Evolutionary conservation across 345 rosid genomes (phyloP).

Genomic region (Pistacia atlantica): DNA sequence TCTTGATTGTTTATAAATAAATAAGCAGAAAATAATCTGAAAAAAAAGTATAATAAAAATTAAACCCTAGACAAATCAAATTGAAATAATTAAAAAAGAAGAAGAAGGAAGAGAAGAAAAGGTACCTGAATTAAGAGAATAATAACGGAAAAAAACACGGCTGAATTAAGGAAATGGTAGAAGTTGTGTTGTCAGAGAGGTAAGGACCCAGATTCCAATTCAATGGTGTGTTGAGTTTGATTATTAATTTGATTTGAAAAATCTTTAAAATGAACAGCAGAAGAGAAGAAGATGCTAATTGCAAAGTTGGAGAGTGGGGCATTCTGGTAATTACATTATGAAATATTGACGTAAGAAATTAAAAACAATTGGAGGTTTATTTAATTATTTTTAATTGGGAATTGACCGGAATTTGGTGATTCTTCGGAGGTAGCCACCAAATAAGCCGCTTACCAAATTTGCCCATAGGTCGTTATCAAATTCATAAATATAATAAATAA

Average conservation of each 20-base stretch:
- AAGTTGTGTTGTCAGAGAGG: neutral
- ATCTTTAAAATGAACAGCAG: too few relatives aligned
- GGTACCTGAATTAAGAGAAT: constrained; percentile 23
- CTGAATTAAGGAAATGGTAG: neutral
- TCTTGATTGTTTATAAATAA: neutral
- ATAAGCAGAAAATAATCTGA: neutral
- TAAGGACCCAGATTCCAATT: constrained; percentile 16
- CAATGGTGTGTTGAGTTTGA: neutral
- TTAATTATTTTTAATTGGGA: neutral
- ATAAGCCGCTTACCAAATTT: neutral
- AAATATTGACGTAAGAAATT: neutral
- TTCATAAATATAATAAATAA: too few relatives aligned
- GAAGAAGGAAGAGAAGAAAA: neutral
- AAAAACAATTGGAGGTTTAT: neutral
- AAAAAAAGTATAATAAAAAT: neutral
- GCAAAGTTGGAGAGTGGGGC: constrained; percentile 11
- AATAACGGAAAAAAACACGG: neutral
- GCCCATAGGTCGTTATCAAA: neutral
- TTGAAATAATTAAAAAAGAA: neutral
- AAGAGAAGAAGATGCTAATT: too few relatives aligned
- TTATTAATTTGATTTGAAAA: too few relatives aligned
- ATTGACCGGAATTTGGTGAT: constrained; percentile 18
- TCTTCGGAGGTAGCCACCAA: constrained; percentile 17
- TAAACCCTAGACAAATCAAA: constrained; percentile 25
- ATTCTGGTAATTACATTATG: constrained; percentile 19